Evolutionary conservation across 2,329 filamentous ascomycete species (phyloP).

Genomic region (Lecanicillium sp.): DNA sequence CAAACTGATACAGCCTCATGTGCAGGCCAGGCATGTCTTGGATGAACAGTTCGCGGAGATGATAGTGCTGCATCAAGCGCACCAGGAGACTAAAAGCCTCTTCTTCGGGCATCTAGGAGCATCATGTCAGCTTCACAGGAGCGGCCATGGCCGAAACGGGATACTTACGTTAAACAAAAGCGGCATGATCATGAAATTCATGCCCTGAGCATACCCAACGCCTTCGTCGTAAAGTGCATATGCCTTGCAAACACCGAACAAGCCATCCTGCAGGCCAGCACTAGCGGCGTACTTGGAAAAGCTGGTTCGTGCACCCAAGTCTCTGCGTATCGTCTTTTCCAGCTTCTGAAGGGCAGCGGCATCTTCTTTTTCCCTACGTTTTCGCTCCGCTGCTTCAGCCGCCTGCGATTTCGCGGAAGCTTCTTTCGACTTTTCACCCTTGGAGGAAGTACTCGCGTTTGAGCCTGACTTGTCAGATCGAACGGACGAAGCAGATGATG

Average conservation of each 20-base stretch:
- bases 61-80: slow-evolving; percentile 93
- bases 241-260: slow-evolving; percentile 94
- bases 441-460: slow-evolving; percentile 48
- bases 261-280: slow-evolving; percentile 81
- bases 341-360: slow-evolving; percentile 65
- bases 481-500: slow-evolving; percentile 77
- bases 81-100: slow-evolving; percentile 93
- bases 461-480: slow-evolving; percentile 65
- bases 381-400: slow-evolving; percentile 55
- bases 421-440: slow-evolving; percentile 54
- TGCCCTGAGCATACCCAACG: slow-evolving; percentile 95
- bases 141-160: background rate
- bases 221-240: slow-evolving; percentile 92
- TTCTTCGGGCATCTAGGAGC: slow-evolving; percentile 76
- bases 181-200: slow-evolving; percentile 98
- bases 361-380: slow-evolving; percentile 74
- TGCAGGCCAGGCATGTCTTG: slow-evolving; percentile 96
- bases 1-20: slow-evolving; percentile 88
- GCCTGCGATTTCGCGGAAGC: slow-evolving; percentile 57
- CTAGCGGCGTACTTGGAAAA: slow-evolving; percentile 94
- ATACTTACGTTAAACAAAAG: slow-evolving; percentile 76
- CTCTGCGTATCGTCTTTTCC: slow-evolving; percentile 84
- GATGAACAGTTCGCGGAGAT: slow-evolving; percentile 84
- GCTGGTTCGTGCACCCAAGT: slow-evolving; percentile 86
- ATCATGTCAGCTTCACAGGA: slow-evolving; percentile 13